phyloP scores from a whole-genome alignment of 2,329 filamentous ascomycete genomes.

The Neonectria neomacrospora region DNA sequence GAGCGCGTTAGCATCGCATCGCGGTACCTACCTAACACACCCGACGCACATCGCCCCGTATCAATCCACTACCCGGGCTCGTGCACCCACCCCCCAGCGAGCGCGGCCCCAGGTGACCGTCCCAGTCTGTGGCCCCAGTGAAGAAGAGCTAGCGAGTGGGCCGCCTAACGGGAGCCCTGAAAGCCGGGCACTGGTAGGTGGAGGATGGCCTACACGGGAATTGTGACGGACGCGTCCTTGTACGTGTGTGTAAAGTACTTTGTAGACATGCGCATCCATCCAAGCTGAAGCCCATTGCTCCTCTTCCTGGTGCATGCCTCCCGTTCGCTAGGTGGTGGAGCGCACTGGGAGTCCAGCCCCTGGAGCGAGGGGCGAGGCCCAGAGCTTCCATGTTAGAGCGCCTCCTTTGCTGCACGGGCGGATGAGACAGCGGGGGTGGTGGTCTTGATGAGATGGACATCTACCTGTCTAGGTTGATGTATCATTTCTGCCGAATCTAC shows the following conservation, averaged over 20 bases:
- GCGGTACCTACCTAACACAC: constrained; percentile 1
- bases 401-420: not conserved
- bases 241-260: not conserved
- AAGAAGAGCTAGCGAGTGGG: constrained; percentile 18
- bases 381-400: not conserved
- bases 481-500: not conserved
- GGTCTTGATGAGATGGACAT: too few relatives aligned
- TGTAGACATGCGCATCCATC: too few relatives aligned
- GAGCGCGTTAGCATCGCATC: constrained; percentile 19
- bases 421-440: not conserved
- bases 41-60: constrained; percentile 8
- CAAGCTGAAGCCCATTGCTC: not conserved
- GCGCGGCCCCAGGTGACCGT: constrained; percentile 6
- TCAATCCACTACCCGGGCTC: constrained; percentile 11
- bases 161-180: constrained; percentile 26
- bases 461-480: not conserved
- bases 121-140: constrained; percentile 11
- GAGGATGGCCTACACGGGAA: not conserved
- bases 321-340: not conserved
- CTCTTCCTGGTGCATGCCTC: not conserved
- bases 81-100: constrained; percentile 1
- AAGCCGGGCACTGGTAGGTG: constrained; percentile 9
- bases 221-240: not conserved
- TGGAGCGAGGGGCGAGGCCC: not conserved
- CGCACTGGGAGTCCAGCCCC: not conserved